Evolutionary conservation across 2,329 filamentous ascomycete genomes (phyloP).

Genomic region (Penicillium concentricum): DNA sequence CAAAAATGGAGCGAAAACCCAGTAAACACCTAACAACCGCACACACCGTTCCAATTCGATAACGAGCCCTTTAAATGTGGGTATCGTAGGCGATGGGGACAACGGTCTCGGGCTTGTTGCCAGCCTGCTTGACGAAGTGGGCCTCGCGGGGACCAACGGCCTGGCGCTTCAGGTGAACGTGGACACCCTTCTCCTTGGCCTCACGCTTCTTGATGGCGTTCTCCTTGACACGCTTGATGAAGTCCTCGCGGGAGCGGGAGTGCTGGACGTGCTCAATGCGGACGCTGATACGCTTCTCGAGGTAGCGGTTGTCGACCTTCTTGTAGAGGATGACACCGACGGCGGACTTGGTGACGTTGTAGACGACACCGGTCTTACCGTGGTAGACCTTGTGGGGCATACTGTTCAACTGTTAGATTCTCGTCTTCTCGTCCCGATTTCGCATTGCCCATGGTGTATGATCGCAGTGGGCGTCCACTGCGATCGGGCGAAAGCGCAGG

Average conservation of each 20-base stretch:
- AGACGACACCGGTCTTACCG: constrained; percentile 96
- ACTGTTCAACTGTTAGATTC: constrained; percentile 52
- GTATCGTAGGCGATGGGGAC: constrained; percentile 95
- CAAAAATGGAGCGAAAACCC: constrained; percentile 34
- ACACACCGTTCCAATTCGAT: constrained; percentile 29
- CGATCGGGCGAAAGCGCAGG: background rate
- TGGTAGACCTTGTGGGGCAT: constrained; percentile 99
- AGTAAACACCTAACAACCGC: constrained; percentile 40
- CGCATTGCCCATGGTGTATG: constrained; percentile 5
- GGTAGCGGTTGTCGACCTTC: constrained; percentile 98
- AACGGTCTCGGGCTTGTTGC: constrained; percentile 87
- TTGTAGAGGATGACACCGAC: constrained; percentile 99
- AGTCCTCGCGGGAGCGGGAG: constrained; percentile 95
- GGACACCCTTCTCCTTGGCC: constrained; percentile 85
- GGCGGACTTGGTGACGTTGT: constrained; percentile 98
- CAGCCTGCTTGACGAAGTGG: constrained; percentile 73
- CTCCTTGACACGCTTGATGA: constrained; percentile 92
- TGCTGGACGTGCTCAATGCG: constrained; percentile 94
- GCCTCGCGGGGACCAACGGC: constrained; percentile 76
- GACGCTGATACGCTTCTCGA: constrained; percentile 99
- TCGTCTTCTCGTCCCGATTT: background rate
- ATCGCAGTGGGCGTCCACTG: background rate
- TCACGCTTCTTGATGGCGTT: constrained; percentile 91
- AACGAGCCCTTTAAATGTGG: constrained; percentile 71
- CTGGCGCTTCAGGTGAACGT: constrained; percentile 90